Conservation (phyloP, 441 rosid genomes). For the Euphorbia celastroides region DNA sequence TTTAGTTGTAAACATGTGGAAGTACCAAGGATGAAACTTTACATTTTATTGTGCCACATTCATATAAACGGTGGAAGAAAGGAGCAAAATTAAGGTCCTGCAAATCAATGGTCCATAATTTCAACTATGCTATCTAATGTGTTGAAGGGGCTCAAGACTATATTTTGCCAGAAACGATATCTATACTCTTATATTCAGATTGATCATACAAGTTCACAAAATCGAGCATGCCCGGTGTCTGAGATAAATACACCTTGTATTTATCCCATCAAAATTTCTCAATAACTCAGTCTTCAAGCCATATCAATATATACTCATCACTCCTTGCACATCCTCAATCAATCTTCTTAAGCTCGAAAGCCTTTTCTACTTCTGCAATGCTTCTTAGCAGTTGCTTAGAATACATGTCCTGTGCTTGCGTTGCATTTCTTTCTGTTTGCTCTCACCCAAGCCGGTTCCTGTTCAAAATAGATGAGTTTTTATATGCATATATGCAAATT, state of each 20-base stretch:
- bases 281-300: not conserved
- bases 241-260: not conserved
- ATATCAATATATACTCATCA: not conserved
- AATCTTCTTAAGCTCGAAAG: slow-evolving; percentile 10
- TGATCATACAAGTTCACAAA: too few relatives aligned
- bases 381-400: slow-evolving; percentile 65
- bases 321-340: not conserved
- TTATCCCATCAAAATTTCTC: not conserved
- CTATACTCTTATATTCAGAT: too few relatives aligned
- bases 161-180: too few relatives aligned
- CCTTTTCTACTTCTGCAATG: slow-evolving; percentile 42
- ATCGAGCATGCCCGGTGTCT: not conserved
- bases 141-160: not conserved
- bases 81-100: too few relatives aligned
- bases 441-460: slow-evolving; percentile 96
- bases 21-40: too few relatives aligned
- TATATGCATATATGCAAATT: not conserved
- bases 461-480: slow-evolving; percentile 7
- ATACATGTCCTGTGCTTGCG: slow-evolving; percentile 70
- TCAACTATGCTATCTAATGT: too few relatives aligned
- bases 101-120: too few relatives aligned
- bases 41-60: too few relatives aligned
- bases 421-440: slow-evolving; percentile 63
- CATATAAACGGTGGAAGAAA: too few relatives aligned
- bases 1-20: too few relatives aligned